A percentile compares a stretch with the other conserved stretches of the same genome.
These are phyloP conservation scores for Phytophthora hibernalis DNA, from an alignment of 352 stramenopile species.

Conservation along the genomic window DNA sequence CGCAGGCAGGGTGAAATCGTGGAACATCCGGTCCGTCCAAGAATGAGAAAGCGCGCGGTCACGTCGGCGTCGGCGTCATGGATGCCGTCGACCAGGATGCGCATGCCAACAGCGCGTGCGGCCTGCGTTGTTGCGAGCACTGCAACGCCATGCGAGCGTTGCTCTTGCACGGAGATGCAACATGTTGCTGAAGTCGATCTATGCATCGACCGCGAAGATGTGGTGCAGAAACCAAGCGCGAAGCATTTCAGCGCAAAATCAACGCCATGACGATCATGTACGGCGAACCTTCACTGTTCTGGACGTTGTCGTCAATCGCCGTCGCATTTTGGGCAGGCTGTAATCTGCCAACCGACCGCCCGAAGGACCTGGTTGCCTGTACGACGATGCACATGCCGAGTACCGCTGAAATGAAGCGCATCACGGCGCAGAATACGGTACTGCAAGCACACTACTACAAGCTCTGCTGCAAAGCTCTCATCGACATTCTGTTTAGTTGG, in stretches of 20 bases:
- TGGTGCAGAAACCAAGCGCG: slow-evolving; percentile 35
- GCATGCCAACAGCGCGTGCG: too few species aligned
- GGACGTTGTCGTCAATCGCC: slow-evolving; percentile 30
- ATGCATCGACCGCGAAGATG: slow-evolving; percentile 29
- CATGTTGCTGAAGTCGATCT: slow-evolving; percentile 13
- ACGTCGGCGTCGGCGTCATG: too few species aligned
- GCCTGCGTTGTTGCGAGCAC: too few species aligned
- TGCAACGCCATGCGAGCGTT: too few species aligned
- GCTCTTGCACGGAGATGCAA: too few species aligned
- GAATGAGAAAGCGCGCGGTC: too few species aligned
- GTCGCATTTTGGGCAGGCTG: slow-evolving; percentile 32
- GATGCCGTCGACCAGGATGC: too few species aligned
- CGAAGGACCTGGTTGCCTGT: neutral
- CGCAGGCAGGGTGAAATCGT: too few species aligned
- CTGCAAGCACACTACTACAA: slow-evolving; percentile 19
- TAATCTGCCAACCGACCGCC: slow-evolving; percentile 13
- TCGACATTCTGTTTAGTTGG: slow-evolving; percentile 15
- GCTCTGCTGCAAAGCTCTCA: slow-evolving; percentile 6
- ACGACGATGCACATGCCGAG: slow-evolving; percentile 3
- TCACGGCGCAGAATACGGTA: slow-evolving; percentile 3
- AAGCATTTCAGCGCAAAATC: slow-evolving; percentile 19
- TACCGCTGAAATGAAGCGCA: neutral
- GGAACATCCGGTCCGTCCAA: too few species aligned
- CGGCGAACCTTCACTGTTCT: slow-evolving; percentile 33
- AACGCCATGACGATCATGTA: slow-evolving; percentile 29